Percentiles rank a stretch among this genome's conserved stretches.
These are phyloP conservation scores for Rubia occidens DNA, from an alignment of 305 asterid genomes.

Conservation along the genomic window DNA sequence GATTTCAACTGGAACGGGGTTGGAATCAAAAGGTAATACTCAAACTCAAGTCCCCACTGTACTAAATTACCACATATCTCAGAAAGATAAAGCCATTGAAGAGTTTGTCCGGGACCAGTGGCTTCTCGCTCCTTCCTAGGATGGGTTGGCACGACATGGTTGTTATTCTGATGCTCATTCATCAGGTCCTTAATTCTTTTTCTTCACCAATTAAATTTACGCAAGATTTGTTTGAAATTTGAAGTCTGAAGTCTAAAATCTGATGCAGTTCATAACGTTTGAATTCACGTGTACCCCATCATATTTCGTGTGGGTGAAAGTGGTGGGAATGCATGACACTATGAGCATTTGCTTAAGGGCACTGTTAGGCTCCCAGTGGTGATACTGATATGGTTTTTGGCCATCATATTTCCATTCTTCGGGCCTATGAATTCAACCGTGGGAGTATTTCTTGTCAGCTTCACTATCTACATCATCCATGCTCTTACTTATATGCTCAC, in stretches of 20 bases:
- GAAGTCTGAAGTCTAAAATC: neutral
- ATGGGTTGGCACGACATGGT: slow-evolving; percentile 41
- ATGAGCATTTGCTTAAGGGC: slow-evolving; percentile 45
- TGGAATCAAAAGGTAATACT: too few relatives aligned
- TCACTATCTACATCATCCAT: slow-evolving; percentile 51
- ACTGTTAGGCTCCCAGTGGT: slow-evolving; percentile 41
- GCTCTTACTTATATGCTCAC: slow-evolving; percentile 54
- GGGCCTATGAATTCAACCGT: slow-evolving; percentile 58
- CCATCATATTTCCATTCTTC: slow-evolving; percentile 49
- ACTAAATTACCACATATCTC: too few relatives aligned
- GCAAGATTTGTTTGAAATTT: too few relatives aligned
- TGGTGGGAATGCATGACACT: slow-evolving; percentile 37
- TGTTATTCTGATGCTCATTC: slow-evolving; percentile 56
- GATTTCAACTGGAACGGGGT: too few relatives aligned
- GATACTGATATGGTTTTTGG: slow-evolving; percentile 47
- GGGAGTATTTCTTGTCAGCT: slow-evolving; percentile 50
- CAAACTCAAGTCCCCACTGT: too few relatives aligned
- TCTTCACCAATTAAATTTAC: neutral
- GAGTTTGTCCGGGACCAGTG: too few relatives aligned
- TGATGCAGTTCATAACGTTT: slow-evolving; percentile 45
- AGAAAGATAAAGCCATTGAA: too few relatives aligned
- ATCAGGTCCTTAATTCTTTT: slow-evolving; percentile 32
- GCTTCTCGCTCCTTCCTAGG: slow-evolving; percentile 42
- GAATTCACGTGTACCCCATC: slow-evolving; percentile 54
- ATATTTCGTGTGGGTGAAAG: slow-evolving; percentile 65